Conservation (phyloP, 129 eudicot species). For the Chrysanthemum makinoi region DNA sequence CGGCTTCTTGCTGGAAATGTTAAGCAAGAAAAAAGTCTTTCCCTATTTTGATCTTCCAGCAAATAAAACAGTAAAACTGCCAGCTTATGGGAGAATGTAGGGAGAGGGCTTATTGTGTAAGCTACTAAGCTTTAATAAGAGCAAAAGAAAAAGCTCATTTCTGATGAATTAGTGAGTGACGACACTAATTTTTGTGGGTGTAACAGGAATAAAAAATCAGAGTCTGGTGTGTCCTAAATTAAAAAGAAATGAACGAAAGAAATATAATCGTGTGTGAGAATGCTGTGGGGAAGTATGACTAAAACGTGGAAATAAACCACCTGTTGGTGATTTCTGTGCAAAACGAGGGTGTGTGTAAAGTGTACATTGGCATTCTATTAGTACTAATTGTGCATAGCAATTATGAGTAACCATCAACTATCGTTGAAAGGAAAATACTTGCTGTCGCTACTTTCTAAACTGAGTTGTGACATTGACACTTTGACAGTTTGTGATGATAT, state of each 20-base stretch:
- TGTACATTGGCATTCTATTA: conserved; percentile 20
- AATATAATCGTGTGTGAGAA: conserved; percentile 6
- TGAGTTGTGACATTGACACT: neutral
- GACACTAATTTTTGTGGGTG: conserved; percentile 1
- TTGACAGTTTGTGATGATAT: neutral
- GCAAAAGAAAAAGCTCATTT: neutral
- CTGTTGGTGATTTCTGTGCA: conserved; percentile 20
- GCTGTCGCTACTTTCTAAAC: neutral
- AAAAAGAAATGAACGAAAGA: neutral
- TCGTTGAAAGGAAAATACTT: neutral
- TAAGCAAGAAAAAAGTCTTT: neutral
- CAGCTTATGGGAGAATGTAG: conserved; percentile 17
- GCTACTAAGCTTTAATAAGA: conserved; percentile 27
- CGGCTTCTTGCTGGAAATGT: conserved; percentile 61
- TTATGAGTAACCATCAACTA: neutral
- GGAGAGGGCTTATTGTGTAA: conserved; percentile 1
- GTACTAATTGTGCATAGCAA: neutral
- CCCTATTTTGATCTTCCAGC: conserved; percentile 18
- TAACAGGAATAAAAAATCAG: conserved; percentile 9
- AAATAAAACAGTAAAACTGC: conserved; percentile 26
- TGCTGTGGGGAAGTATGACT: neutral
- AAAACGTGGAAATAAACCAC: conserved; percentile 27
- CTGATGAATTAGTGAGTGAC: conserved; percentile 4
- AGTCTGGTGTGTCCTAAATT: neutral
- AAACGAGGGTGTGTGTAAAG: conserved; percentile 20